Percentiles rank a stretch among this genome's conserved stretches.
These are phyloP conservation scores for Sporothrix mexicana DNA, from an alignment of 2,329 filamentous ascomycete genomes.

Conservation along the genomic window DNA sequence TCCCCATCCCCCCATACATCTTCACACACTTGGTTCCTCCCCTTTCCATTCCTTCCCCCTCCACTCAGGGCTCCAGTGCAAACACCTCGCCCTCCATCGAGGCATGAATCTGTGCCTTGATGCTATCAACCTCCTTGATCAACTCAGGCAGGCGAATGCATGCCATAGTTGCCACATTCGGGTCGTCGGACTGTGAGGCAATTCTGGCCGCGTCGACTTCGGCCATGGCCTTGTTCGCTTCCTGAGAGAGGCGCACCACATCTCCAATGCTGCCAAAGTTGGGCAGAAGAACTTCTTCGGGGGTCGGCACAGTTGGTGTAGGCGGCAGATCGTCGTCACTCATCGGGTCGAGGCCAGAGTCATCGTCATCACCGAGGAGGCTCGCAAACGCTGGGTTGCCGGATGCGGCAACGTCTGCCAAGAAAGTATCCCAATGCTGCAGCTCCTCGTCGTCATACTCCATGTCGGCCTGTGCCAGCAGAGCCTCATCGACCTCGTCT, in stretches of 20 bases:
- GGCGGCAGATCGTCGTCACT: constrained; percentile 2
- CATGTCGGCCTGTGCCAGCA: constrained; percentile 35
- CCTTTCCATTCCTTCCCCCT: not conserved
- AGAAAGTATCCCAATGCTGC: constrained; percentile 35
- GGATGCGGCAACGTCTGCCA: not conserved
- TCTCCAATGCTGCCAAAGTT: constrained; percentile 32
- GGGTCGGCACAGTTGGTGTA: constrained; percentile 8
- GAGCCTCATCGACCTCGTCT: constrained; percentile 30
- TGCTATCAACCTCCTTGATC: not conserved
- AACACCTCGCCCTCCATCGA: constrained; percentile 30
- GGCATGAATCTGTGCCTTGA: not conserved
- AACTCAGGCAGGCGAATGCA: not conserved
- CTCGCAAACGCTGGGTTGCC: not conserved
- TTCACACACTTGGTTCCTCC: no score
- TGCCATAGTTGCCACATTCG: not conserved
- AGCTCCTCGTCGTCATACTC: constrained; percentile 33
- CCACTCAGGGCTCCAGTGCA: constrained; percentile 27
- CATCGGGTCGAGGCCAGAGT: not conserved
- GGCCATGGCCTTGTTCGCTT: not conserved
- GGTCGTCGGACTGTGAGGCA: not conserved
- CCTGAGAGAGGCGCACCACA: constrained; percentile 30
- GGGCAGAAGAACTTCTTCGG: constrained; percentile 27
- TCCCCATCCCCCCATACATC: not conserved
- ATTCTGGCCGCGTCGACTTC: not conserved
- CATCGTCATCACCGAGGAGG: not conserved